phyloP scores from a whole-genome alignment of 108 stramenopile genomes.

The Nitzschia inconspicua region DNA sequence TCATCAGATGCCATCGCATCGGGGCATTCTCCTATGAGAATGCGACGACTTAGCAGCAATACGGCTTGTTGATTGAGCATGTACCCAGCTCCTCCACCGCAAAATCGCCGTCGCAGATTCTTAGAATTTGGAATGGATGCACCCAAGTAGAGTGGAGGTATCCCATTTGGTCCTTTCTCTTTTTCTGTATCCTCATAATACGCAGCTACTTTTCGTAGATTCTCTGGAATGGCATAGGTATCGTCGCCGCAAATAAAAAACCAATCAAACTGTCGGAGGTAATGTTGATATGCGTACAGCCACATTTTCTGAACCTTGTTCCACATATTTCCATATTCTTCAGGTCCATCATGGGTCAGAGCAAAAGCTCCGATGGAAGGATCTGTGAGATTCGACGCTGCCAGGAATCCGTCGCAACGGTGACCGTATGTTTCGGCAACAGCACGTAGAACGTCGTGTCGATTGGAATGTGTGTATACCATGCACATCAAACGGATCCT shows the following conservation, averaged over 20 bases:
- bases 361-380: conserved; percentile 31
- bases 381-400: conserved; percentile 53
- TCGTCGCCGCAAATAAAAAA: conserved; percentile 79
- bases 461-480: conserved; percentile 26
- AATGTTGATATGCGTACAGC: conserved; percentile 61
- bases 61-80: conserved; percentile 74
- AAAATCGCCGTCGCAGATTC: conserved; percentile 51
- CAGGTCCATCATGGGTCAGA: conserved; percentile 49
- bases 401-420: conserved; percentile 77
- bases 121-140: conserved; percentile 13
- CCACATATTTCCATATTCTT: conserved; percentile 37
- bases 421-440: conserved; percentile 55
- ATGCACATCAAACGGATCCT: conserved; percentile 21
- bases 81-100: conserved; percentile 88
- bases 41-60: too few species aligned
- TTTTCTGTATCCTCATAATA: conserved; percentile 20
- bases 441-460: conserved; percentile 22
- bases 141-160: neutral
- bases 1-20: conserved; percentile 52
- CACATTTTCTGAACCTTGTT: conserved; percentile 54
- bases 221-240: conserved; percentile 77
- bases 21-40: conserved; percentile 50
- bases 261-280: conserved; percentile 54
- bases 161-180: neutral
- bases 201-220: conserved; percentile 48